Base-by-base conservation (phyloP, 306 rosid species). In the Prinsepia uniflora region DNA sequence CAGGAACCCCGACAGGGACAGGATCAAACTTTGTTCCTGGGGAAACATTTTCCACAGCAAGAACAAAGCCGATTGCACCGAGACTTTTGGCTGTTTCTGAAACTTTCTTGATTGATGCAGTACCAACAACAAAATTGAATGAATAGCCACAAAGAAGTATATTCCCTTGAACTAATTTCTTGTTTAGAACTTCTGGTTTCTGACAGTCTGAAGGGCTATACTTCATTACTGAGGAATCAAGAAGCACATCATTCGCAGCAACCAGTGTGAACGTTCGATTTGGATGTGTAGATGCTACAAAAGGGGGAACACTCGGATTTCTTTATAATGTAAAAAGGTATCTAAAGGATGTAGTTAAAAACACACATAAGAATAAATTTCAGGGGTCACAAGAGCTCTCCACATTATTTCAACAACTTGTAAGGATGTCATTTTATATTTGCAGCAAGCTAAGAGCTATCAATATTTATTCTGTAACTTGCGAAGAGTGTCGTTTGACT, bases 61-160 rank as follows among this genome's bases (percentile, higher is more conserved):
- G 92, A 81, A 91, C 99, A 86, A 95, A 95, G 80, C 99, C 99
- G 73, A 80, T 87, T 13, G 99, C 99, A 68, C 97, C 97, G 69
- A 95, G 97, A 81, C 86, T 83, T 83, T 84, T 91, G 39, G 97
- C 93, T 76, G 99, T 91, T 85, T 89, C 88, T 13, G 96, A 84
- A 63, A 89, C 99, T 83, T 91, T 95, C 70, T 86, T 91, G 50
- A 91, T 45, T 55, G 99, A 95, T 67, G 99, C 95, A 54, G 99
- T 58, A 67, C 97, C 97, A 52, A 44, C 83, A 72, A 91, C 90
- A 77, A 95, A 95, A 84, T 92, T 91, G 84, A 89, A 95, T 68
- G 99, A 95, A 85, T 95, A 95, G 77, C 99, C 99, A 84, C 99
- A 95, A 8, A 95, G 96, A 82, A 95, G 96, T 82, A 95, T 88